Percentiles rank a stretch among this genome's conserved stretches.
Conservation (phyloP, 176 grass and related monocot species). For the Thalia dealbata region DNA sequence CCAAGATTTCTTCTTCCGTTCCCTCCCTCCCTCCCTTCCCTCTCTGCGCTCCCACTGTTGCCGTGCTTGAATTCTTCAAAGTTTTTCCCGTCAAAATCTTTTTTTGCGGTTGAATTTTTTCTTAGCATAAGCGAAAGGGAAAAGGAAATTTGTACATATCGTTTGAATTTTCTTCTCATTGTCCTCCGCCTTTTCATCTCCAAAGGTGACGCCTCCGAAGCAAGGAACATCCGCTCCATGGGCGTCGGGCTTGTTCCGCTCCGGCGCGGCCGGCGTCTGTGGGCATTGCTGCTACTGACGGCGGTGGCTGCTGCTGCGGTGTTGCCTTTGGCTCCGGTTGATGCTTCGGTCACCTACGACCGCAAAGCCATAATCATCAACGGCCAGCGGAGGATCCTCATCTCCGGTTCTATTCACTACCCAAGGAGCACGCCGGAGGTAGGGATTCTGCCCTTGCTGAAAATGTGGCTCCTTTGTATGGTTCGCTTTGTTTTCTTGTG, state of each 20-base stretch:
- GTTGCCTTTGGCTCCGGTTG: slow-evolving; percentile 2
- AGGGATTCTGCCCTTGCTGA: neutral
- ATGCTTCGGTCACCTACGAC: slow-evolving; percentile 72
- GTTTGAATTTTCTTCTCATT: neutral
- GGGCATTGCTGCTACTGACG: slow-evolving; percentile 17
- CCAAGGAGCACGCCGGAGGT: slow-evolving; percentile 81
- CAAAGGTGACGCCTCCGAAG: neutral
- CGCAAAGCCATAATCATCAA: slow-evolving; percentile 72
- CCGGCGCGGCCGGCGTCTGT: neutral
- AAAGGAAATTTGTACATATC: neutral
- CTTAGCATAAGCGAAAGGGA: neutral
- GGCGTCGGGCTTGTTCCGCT: neutral
- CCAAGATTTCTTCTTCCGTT: neutral
- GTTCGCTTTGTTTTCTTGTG: neutral
- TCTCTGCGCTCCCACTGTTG: neutral
- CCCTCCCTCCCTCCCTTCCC: too few species aligned
- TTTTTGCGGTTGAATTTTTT: neutral
- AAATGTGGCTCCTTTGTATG: slow-evolving; percentile 6
- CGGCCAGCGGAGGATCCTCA: slow-evolving; percentile 73
- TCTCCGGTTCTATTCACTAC: slow-evolving; percentile 98
- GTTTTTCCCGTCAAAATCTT: neutral
- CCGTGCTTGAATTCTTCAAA: neutral
- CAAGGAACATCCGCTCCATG: neutral
- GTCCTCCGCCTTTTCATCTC: neutral
- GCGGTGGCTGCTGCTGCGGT: neutral